These are phyloP conservation scores for Fusarium robinianum DNA, from an alignment of 2,329 filamentous ascomycete species.

Conservation along the genomic window DNA sequence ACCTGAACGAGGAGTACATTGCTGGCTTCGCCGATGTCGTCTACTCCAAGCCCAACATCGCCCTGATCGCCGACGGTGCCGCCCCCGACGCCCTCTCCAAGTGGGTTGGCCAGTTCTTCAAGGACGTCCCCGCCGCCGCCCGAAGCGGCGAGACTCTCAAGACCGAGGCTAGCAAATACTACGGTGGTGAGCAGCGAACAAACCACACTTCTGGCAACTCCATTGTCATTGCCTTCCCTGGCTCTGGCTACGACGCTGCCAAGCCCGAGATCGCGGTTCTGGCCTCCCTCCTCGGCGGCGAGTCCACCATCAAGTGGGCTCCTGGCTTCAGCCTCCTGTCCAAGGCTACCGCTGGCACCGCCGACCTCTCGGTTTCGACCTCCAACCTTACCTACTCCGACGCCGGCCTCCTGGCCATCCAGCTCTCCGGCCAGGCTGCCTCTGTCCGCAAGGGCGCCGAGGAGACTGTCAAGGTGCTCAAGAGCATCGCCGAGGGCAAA, in stretches of 20 bases:
- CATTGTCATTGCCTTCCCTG: conserved; percentile 89
- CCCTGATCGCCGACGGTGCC: conserved; percentile 87
- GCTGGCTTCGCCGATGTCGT: conserved; percentile 75
- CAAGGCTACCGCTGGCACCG: conserved; percentile 71
- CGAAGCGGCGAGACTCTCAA: conserved; percentile 58
- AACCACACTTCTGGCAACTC: conserved; percentile 78
- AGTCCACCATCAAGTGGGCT: conserved; percentile 94
- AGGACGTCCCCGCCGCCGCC: conserved; percentile 62
- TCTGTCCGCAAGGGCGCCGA: conserved; percentile 75
- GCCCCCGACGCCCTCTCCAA: conserved; percentile 76
- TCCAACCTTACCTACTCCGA: conserved; percentile 89
- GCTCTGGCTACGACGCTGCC: conserved; percentile 78
- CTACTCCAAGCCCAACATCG: conserved; percentile 89
- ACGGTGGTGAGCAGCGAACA: conserved; percentile 91
- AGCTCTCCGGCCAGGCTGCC: conserved; percentile 74
- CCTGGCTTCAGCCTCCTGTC: conserved; percentile 88
- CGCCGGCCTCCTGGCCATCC: conserved; percentile 84
- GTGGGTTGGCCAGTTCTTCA: conserved; percentile 95
- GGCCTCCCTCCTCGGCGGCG: conserved; percentile 83
- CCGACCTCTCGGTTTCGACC: conserved; percentile 71
- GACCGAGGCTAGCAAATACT: conserved; percentile 77
- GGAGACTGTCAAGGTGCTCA: conserved; percentile 78
- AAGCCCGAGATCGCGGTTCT: conserved; percentile 92
- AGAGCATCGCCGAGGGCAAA: conserved; percentile 76
- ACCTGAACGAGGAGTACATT: conserved; percentile 76